These are phyloP conservation scores for Elsinoe arachidis DNA, from an alignment of 2,329 filamentous ascomycete genomes.

Conservation along the genomic window DNA sequence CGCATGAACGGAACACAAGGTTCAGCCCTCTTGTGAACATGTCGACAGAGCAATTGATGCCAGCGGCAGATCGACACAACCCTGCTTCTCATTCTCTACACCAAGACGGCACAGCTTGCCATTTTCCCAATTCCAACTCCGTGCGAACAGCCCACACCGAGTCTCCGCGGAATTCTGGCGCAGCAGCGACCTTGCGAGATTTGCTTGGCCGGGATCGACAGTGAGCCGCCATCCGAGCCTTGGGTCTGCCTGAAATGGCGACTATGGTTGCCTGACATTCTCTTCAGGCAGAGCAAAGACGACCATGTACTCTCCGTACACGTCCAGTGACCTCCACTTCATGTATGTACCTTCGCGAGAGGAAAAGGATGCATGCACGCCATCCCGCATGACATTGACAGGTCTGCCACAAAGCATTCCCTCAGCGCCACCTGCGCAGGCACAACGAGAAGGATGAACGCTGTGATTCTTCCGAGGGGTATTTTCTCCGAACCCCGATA, in stretches of 20 bases:
- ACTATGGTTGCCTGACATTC: too few species aligned
- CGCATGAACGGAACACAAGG: too few species aligned
- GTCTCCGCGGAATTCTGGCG: neutral
- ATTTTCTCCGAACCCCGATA: too few species aligned
- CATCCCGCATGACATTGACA: neutral
- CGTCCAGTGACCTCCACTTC: neutral
- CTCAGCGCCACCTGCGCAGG: neutral
- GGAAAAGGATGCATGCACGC: neutral
- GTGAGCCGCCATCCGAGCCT: too few species aligned
- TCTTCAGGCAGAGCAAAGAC: too few species aligned
- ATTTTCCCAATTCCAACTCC: neutral
- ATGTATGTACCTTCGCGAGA: neutral
- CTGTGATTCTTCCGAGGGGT: too few species aligned
- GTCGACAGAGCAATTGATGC: too few species aligned
- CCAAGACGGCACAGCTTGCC: conserved; percentile 1
- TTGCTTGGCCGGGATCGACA: too few species aligned
- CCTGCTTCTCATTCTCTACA: neutral
- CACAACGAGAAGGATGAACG: neutral
- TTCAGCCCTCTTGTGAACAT: too few species aligned
- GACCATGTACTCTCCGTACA: neutral
- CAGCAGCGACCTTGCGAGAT: neutral
- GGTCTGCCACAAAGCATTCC: neutral
- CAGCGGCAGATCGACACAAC: too few species aligned
- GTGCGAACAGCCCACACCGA: neutral
- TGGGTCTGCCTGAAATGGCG: too few species aligned